Percentiles rank a stretch among this genome's conserved stretches.
Evolutionary conservation across 176 grass and related monocot genomes (phyloP).

Genomic region (Rhynchospora breviuscula): DNA sequence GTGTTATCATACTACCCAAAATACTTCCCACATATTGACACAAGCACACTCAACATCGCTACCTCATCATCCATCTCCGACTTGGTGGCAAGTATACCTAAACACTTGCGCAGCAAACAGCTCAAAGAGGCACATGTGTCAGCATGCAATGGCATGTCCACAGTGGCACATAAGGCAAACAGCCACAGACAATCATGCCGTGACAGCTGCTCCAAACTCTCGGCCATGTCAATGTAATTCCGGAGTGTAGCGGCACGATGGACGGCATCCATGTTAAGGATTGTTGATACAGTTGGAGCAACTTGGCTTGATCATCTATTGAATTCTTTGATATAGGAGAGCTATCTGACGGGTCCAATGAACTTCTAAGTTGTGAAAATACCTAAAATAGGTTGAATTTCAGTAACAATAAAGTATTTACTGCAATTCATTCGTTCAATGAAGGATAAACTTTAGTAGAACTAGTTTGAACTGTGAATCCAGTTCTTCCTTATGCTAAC

Average conservation of each 20-base stretch:
- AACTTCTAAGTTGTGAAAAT: constrained; percentile 13
- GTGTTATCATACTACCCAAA: constrained; percentile 65
- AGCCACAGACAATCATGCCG: constrained; percentile 75
- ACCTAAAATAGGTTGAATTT: neutral
- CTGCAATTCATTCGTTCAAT: neutral
- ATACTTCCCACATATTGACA: constrained; percentile 54
- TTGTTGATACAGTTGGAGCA: constrained; percentile 37
- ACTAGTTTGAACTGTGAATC: neutral
- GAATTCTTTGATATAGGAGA: neutral
- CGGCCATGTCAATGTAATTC: constrained; percentile 55
- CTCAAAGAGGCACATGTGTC: constrained; percentile 65
- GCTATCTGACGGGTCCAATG: neutral
- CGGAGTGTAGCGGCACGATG: constrained; percentile 46
- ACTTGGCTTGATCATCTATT: constrained; percentile 23
- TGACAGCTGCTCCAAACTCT: constrained; percentile 46
- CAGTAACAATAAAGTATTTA: neutral
- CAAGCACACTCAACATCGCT: constrained; percentile 65
- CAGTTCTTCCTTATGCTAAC: neutral
- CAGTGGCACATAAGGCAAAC: constrained; percentile 55
- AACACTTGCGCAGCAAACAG: constrained; percentile 58
- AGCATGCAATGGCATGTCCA: constrained; percentile 48
- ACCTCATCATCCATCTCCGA: constrained; percentile 53
- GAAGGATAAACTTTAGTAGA: neutral
- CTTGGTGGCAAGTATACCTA: constrained; percentile 41
- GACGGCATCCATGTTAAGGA: constrained; percentile 58